Evolutionary conservation across 164 flowering plant genomes (phyloP).

Genomic region (Magnolia changhungtana): DNA sequence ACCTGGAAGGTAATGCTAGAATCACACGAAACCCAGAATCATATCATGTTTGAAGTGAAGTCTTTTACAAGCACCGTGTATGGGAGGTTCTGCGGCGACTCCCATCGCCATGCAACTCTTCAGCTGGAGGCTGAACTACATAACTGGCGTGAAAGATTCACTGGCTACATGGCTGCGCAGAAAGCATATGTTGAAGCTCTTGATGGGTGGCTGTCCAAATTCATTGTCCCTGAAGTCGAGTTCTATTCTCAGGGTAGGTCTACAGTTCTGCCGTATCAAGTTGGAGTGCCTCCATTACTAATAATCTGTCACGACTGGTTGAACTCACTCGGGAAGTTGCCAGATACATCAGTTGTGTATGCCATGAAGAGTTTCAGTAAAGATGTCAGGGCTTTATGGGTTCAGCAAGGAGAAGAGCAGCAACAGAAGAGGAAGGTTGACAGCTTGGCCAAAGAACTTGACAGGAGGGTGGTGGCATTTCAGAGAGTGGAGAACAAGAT

Average conservation of each 20-base stretch:
- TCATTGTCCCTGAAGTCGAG: slow-evolving; percentile 70
- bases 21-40: slow-evolving; percentile 82
- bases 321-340: slow-evolving; percentile 52
- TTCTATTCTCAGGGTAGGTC: slow-evolving; percentile 44
- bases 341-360: slow-evolving; percentile 53
- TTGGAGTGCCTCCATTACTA: slow-evolving; percentile 63
- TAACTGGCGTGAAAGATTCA: slow-evolving; percentile 74
- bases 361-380: slow-evolving; percentile 68
- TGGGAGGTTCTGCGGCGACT: slow-evolving; percentile 71
- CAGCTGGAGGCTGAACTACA: slow-evolving; percentile 81
- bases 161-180: slow-evolving; percentile 54
- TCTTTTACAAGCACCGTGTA: slow-evolving; percentile 54
- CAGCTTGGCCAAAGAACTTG: slow-evolving; percentile 63
- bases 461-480: slow-evolving; percentile 47
- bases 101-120: slow-evolving; percentile 75
- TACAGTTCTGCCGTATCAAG: slow-evolving; percentile 35
- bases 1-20: slow-evolving; percentile 80
- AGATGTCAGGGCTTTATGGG: slow-evolving; percentile 71
- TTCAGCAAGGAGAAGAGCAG: slow-evolving; percentile 81
- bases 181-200: slow-evolving; percentile 69
- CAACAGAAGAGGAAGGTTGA: slow-evolving; percentile 84
- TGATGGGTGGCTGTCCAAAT: slow-evolving; percentile 77
- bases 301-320: slow-evolving; percentile 68
- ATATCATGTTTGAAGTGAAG: slow-evolving; percentile 69
- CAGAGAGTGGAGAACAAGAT: slow-evolving; percentile 51